Percentiles rank a stretch among this genome's conserved stretches.
Evolutionary conservation across 108 stramenopile genomes (phyloP).

Genomic region (Cyclostephanos tholiformis): DNA sequence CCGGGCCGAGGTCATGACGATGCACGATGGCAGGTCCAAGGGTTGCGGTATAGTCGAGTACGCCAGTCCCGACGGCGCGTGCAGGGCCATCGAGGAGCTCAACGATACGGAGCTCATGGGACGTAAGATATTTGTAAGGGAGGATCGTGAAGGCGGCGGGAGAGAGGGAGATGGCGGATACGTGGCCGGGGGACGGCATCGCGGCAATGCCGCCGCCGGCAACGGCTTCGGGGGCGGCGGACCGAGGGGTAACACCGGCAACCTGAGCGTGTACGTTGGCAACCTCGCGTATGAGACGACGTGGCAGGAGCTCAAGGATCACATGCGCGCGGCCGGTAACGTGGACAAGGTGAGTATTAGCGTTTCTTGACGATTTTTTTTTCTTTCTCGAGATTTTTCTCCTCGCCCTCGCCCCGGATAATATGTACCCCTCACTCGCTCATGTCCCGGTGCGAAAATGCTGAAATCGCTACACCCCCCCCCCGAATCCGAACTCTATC

Average conservation of each 20-base stretch:
- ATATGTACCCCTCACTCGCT: neutral
- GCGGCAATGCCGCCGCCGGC: no score
- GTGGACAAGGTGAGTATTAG: slow-evolving; percentile 71
- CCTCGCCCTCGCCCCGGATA: neutral
- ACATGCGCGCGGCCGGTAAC: slow-evolving; percentile 91
- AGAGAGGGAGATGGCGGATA: slow-evolving; percentile 50
- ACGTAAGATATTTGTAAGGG: slow-evolving; percentile 65
- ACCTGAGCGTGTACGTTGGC: slow-evolving; percentile 77
- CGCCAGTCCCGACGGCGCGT: slow-evolving; percentile 57
- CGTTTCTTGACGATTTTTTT: no score
- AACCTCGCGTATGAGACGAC: slow-evolving; percentile 81
- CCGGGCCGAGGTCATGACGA: slow-evolving; percentile 78
- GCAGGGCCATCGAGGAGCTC: slow-evolving; percentile 65
- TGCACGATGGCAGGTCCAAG: slow-evolving; percentile 67
- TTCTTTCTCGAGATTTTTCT: no score
- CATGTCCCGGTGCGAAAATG: no score
- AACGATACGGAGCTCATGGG: slow-evolving; percentile 72
- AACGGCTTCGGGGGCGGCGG: no score
- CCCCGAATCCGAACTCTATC: slow-evolving; percentile 7
- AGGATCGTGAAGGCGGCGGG: slow-evolving; percentile 55
- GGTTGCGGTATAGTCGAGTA: slow-evolving; percentile 90
- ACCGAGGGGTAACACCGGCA: slow-evolving; percentile 22
- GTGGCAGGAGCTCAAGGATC: slow-evolving; percentile 96
- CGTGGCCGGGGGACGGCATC: slow-evolving; percentile 18
- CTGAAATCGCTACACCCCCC: neutral